Evolutionary conservation across 139 green algal species (phyloP).

Genomic region (Ettlia oleoabundans): DNA sequence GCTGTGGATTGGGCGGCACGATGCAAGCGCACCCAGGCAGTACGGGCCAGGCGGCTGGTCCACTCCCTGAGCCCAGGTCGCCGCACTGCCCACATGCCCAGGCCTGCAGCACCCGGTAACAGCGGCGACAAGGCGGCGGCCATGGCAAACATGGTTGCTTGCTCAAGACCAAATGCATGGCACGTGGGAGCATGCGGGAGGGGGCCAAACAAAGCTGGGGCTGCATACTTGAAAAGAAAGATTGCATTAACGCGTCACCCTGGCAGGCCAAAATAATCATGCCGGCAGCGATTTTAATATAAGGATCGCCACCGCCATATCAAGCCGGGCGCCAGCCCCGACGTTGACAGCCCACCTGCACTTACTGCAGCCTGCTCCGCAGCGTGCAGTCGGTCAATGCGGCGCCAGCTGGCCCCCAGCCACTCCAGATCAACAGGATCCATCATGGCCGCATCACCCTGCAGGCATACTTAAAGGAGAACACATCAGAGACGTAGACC

Average conservation of each 20-base stretch:
- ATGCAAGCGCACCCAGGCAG: neutral
- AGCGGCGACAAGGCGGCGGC: neutral
- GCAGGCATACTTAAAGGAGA: neutral
- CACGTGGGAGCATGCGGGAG: too few species aligned
- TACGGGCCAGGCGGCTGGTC: neutral
- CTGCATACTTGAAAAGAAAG: neutral
- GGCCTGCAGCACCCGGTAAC: conserved; percentile 1
- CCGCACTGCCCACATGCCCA: conserved; percentile 8
- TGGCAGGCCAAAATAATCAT: too few species aligned
- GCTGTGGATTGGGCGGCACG: neutral
- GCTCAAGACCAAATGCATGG: neutral
- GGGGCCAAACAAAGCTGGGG: neutral
- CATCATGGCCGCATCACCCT: conserved; percentile 1
- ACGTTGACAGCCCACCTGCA: neutral
- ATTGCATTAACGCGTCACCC: too few species aligned
- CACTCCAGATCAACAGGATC: conserved; percentile 16
- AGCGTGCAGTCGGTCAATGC: conserved; percentile 12
- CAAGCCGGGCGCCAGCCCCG: neutral
- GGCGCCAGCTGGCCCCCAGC: neutral
- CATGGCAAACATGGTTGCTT: neutral
- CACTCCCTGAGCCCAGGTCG: neutral
- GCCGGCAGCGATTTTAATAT: too few species aligned
- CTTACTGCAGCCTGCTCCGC: conserved; percentile 5
- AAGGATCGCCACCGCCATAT: too few species aligned
- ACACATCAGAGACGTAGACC: neutral